phyloP scores from a whole-genome alignment of 441 rosid genomes.

The Corymbia calophylla region DNA sequence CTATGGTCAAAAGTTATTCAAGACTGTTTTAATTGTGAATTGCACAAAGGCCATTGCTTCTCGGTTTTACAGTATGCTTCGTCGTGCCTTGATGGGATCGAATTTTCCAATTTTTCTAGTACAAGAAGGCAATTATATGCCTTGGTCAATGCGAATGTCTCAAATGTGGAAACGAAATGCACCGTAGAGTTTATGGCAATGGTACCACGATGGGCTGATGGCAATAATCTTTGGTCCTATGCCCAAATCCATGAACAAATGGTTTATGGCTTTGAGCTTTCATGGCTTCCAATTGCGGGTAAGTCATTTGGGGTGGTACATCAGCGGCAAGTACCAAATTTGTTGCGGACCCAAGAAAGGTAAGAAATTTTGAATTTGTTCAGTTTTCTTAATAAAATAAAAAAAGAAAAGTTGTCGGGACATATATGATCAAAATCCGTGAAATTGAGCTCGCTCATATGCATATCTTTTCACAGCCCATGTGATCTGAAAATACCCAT shows the following conservation, averaged over 20 bases:
- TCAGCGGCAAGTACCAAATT: background rate
- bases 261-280: background rate
- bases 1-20: no score
- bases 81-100: background rate
- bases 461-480: no score
- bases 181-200: background rate
- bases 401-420: no score
- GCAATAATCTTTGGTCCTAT: background rate
- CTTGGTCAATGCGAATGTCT: background rate
- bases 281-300: background rate
- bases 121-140: background rate
- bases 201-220: background rate
- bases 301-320: background rate
- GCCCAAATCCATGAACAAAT: background rate
- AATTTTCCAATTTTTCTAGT: background rate
- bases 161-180: background rate
- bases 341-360: background rate
- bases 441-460: no score
- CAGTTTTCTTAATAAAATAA: no score
- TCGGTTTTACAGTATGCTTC: background rate
- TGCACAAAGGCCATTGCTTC: background rate
- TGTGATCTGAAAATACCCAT: no score
- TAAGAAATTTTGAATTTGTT: no score
- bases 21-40: background rate
- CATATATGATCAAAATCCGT: no score